These are phyloP conservation scores for Suhomyces emberorum DNA, from an alignment of 805 yeast species.

Conservation along the genomic window DNA sequence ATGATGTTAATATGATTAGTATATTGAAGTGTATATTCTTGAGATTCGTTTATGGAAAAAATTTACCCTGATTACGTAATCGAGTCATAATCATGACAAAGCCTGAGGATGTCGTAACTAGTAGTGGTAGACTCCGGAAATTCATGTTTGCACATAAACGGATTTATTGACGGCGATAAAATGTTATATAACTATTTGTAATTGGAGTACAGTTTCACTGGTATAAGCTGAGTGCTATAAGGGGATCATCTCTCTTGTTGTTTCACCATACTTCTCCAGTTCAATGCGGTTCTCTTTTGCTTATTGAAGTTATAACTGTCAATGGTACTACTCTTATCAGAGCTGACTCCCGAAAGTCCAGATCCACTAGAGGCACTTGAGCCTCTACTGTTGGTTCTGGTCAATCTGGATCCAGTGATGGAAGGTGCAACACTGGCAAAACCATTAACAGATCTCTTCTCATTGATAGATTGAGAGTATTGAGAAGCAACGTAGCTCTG, in stretches of 20 bases:
- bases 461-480: constrained; percentile 14
- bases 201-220: too few relatives aligned
- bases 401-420: constrained; percentile 19
- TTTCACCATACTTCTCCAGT: constrained; percentile 30
- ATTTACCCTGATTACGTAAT: background rate
- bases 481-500: constrained; percentile 20
- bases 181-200: too few relatives aligned
- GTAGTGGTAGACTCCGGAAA: too few relatives aligned
- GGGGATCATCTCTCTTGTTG: too few relatives aligned
- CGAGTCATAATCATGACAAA: background rate
- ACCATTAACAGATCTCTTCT: constrained; percentile 17
- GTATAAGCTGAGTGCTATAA: too few relatives aligned
- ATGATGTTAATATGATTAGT: background rate
- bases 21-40: background rate
- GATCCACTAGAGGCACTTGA: constrained; percentile 26
- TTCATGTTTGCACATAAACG: too few relatives aligned
- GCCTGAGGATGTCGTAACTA: background rate
- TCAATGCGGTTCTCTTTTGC: constrained; percentile 37
- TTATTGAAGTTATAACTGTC: constrained; percentile 11
- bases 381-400: constrained; percentile 17
- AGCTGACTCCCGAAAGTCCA: constrained; percentile 26
- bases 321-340: constrained; percentile 14
- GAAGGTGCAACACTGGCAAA: constrained; percentile 10
- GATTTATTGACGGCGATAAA: too few relatives aligned
- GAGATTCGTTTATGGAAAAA: background rate